Conservation (phyloP, 371 early-diverging fungal species). For the Massospora cicadina region DNA sequence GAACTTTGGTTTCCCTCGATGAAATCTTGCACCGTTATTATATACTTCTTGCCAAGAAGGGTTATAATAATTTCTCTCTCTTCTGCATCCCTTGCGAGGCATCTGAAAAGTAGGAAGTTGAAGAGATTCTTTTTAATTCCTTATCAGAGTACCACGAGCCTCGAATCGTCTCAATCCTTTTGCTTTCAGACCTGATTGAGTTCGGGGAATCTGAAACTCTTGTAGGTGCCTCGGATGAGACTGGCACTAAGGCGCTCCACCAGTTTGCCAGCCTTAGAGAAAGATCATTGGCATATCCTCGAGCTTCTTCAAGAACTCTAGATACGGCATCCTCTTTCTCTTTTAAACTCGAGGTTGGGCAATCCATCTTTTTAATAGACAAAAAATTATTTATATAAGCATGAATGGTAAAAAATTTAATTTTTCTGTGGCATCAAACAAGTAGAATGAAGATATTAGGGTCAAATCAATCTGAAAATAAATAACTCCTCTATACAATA, state of each 20-base stretch:
- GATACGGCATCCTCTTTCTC: neutral
- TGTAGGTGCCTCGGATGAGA: neutral
- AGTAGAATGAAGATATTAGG: too few relatives aligned
- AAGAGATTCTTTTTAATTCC: neutral
- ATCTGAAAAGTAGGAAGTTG: neutral
- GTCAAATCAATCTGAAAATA: too few relatives aligned
- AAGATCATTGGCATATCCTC: neutral
- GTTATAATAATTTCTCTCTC: neutral
- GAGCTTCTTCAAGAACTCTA: neutral
- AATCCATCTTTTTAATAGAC: too few relatives aligned
- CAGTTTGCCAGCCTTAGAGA: neutral
- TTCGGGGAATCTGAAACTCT: neutral
- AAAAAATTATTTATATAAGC: too few relatives aligned
- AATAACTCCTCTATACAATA: too few relatives aligned
- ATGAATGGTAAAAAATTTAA: too few relatives aligned
- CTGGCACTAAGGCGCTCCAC: neutral
- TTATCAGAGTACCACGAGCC: neutral
- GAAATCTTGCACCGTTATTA: conserved; percentile 1
- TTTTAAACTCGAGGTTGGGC: neutral
- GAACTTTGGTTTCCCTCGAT: neutral
- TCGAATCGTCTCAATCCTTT: neutral
- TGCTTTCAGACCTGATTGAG: neutral
- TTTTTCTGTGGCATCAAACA: too few relatives aligned
- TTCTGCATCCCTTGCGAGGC: neutral
- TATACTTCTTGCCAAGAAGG: conserved; percentile 13